Evolutionary conservation across 495 filamentous ascomycete genomes (phyloP).

Genomic region (Geopyxis carbonaria): DNA sequence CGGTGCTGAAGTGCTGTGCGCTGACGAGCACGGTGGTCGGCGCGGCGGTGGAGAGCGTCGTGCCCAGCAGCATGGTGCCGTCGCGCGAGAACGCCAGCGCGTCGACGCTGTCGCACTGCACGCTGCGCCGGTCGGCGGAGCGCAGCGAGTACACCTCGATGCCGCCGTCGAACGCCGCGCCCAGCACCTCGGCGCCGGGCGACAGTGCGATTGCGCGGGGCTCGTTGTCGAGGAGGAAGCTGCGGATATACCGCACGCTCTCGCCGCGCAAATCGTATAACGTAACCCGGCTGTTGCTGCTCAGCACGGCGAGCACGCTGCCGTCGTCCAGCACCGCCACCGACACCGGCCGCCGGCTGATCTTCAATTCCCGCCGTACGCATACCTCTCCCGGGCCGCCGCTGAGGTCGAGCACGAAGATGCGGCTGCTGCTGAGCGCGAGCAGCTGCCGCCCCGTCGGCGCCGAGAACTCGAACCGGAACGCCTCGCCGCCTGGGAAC

Average conservation of each 20-base stretch:
- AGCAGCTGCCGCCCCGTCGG: slow-evolving; percentile 54
- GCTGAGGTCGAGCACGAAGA: slow-evolving; percentile 57
- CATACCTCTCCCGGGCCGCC: slow-evolving; percentile 35
- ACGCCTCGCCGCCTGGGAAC: slow-evolving; percentile 66
- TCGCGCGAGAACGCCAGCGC: slow-evolving; percentile 65
- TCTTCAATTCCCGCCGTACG: slow-evolving; percentile 64
- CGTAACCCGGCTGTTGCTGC: slow-evolving; percentile 64
- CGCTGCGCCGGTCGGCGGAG: slow-evolving; percentile 52
- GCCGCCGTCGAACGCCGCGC: slow-evolving; percentile 69
- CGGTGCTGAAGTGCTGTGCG: slow-evolving; percentile 58
- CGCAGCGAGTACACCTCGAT: slow-evolving; percentile 70
- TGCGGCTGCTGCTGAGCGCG: slow-evolving; percentile 72
- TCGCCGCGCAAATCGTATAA: slow-evolving; percentile 50
- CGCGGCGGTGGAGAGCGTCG: slow-evolving; percentile 43
- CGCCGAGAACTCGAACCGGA: slow-evolving; percentile 68
- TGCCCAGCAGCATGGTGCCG: slow-evolving; percentile 70
- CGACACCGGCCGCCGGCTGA: slow-evolving; percentile 55
- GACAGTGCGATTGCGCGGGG: slow-evolving; percentile 65
- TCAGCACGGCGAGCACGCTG: slow-evolving; percentile 57
- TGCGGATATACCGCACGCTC: slow-evolving; percentile 47
- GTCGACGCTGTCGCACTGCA: slow-evolving; percentile 69
- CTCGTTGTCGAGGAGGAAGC: slow-evolving; percentile 55
- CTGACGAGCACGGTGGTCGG: slow-evolving; percentile 62
- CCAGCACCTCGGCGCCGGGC: slow-evolving; percentile 63
- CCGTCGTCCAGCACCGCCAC: slow-evolving; percentile 69